Conservation (phyloP, 2,329 filamentous ascomycete species). For the Paraphaeosphaeria minitans region DNA sequence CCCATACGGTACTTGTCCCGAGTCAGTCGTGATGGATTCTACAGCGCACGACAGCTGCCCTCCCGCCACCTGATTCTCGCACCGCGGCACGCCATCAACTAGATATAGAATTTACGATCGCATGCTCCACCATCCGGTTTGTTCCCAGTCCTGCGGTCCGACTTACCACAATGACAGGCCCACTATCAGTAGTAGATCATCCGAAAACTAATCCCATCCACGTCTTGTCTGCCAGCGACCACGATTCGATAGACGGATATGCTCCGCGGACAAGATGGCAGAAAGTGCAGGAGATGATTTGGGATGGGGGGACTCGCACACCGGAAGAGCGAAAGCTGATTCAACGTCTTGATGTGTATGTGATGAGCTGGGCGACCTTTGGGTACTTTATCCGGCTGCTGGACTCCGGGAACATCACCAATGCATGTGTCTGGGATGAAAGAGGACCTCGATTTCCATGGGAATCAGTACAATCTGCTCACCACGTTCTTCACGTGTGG, state of each 20-base stretch:
- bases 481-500: conserved; percentile 20
- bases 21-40: conserved; percentile 1
- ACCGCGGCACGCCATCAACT: neutral
- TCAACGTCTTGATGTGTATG: conserved; percentile 22
- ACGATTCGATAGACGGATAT: neutral
- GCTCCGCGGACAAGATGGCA: conserved; percentile 11
- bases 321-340: conserved; percentile 25
- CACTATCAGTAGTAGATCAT: neutral
- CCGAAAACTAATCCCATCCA: neutral
- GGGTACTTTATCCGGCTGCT: conserved; percentile 27
- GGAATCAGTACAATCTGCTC: conserved; percentile 25
- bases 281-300: conserved; percentile 14
- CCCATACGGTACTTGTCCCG: neutral
- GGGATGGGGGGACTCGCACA: conserved; percentile 10
- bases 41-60: conserved; percentile 7
- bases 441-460: conserved; percentile 24
- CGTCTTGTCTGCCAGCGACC: neutral
- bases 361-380: conserved; percentile 22
- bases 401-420: conserved; percentile 25
- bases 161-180: neutral
- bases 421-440: conserved; percentile 25
- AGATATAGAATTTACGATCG: neutral
- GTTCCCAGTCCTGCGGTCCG: neutral
- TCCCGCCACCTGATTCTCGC: conserved; percentile 15
- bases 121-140: neutral